Evolutionary conservation across 2,329 filamentous ascomycete genomes (phyloP), one percentile per base, ranked within the genome.

Genomic region (Paraphoma sp.): DNA sequence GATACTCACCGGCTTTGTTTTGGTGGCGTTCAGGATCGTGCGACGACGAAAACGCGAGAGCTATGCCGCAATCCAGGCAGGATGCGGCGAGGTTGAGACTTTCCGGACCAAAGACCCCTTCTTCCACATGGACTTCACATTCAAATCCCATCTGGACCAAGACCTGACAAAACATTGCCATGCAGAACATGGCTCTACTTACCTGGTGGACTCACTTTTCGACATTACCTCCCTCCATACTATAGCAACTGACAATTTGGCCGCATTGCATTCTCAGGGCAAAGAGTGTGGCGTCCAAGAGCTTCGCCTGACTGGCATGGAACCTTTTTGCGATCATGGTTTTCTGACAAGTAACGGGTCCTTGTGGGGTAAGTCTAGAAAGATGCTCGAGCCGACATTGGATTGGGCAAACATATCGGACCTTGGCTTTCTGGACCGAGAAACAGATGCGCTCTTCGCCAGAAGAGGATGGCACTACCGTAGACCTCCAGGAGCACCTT

Each of bases 391-490:
- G 28, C 82, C 83, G 1, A 79, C 80, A 48, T 84, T 84, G 59
- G 75, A 71, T 1, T 75, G 79, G n/a, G 72, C 73, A 9, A 82
- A 83, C 56, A 73, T 84, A 7, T 76, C 74, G n/a, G 78, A 85
- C 60, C 68, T 84, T 3, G 69, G 73, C 3, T 84, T 83, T 2
- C 86, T 88, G 51, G 84, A 88, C 60, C 72, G 23, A 23, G 23
- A 23, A 65, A 2, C 84, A 89, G 73, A 76, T 87, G 6, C 69
- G 78, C n/a, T 77, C 81, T 17, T 72, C 90, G 38, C 77, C 89
- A 14, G 72, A 78, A 3, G 79, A 81, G 82, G 86, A 10, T 73
- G 62, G 64, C 23, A 51, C 77, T 18, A 59, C 58, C 10, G 45
- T 66, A 4, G 65, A 72, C 48, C 44, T 72, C 9, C 64, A 69